Evolutionary conservation across 352 stramenopile genomes (phyloP).

Genomic region (Phytophthora cactorum): DNA sequence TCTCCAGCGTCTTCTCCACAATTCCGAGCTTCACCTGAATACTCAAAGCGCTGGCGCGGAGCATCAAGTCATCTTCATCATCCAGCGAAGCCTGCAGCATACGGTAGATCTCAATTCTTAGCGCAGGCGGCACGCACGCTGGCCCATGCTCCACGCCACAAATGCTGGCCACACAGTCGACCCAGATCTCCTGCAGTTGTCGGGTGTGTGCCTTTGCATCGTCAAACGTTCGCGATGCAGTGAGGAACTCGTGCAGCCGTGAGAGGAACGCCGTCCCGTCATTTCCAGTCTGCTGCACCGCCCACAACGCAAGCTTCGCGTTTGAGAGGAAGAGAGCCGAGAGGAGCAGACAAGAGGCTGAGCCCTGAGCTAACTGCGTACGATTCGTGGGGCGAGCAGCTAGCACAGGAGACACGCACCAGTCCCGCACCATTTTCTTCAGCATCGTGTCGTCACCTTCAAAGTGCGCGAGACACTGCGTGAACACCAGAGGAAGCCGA

Average conservation of each 20-base stretch:
- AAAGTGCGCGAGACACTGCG: constrained; percentile 81
- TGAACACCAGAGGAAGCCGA: constrained; percentile 82
- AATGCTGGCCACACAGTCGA: constrained; percentile 81
- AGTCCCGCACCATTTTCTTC: constrained; percentile 72
- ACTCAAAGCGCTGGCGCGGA: constrained; percentile 75
- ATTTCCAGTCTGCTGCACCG: constrained; percentile 68
- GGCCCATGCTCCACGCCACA: constrained; percentile 80
- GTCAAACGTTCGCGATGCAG: constrained; percentile 54
- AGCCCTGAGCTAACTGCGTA: constrained; percentile 54
- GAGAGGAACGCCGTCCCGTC: constrained; percentile 64
- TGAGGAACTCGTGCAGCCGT: constrained; percentile 64
- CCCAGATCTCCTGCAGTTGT: constrained; percentile 80
- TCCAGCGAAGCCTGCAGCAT: constrained; percentile 73
- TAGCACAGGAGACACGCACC: constrained; percentile 73
- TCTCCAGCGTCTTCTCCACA: constrained; percentile 82
- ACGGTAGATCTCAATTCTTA: constrained; percentile 82
- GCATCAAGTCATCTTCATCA: constrained; percentile 75
- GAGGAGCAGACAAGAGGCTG: constrained; percentile 71
- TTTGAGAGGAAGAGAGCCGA: constrained; percentile 85
- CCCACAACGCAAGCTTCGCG: constrained; percentile 80
- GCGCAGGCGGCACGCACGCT: constrained; percentile 59
- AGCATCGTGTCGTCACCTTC: constrained; percentile 68
- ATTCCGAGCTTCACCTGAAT: constrained; percentile 87
- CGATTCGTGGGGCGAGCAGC: constrained; percentile 48
- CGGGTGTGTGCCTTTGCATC: constrained; percentile 53